Base-by-base conservation (phyloP, 192 early-diverging fungal genomes). In the Funneliformis geosporum region DNA sequence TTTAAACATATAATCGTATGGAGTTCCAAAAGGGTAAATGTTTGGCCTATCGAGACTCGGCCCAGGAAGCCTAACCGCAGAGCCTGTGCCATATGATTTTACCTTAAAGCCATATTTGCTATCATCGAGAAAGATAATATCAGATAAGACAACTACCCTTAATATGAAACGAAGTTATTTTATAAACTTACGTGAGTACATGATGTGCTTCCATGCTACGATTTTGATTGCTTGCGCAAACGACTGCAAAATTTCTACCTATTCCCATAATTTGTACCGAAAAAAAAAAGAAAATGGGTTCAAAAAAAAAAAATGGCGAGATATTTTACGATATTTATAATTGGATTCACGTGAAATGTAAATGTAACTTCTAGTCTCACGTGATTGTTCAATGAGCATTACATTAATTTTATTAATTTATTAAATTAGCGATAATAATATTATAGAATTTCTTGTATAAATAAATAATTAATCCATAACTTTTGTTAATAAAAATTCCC, bases 141-240 rank as follows among this genome's bases (percentile, higher is more conserved):
- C n/a, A n/a, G 12, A 74, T 28, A 14, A 80, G 78, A 60, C 47
- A n/a, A n/a, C n/a, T n/a, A n/a, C n/a, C n/a, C 16, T 38, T 16
- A 43, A 70, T 25, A 2, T 33, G 33, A 70, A 55, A 42, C 16
- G 14, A 21, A 10, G 66, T 1, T 27, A 23, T 27, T 33, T 4
- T 69, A 23, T 28, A 73, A 43, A 43, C 82, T 84, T 86, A 91
- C 91, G 81, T 76, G 11, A 97, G 86, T 50, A 94, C 92, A 84
- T 91, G 87, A 75, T 97, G 96, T 0, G 92, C 96, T 80, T 99
- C 97, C 97, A 99, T 99, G 83, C 93, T 94, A 43, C 97, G 88
- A 83, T 99, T 99, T 87, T 96, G 96, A 81, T 99, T 99, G 78
- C 95, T 96, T 33, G 96, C 95, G 79, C 97, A 99, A 47, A 99